phyloP scores from a whole-genome alignment of 306 rosid species.

The Morella rubra region DNA sequence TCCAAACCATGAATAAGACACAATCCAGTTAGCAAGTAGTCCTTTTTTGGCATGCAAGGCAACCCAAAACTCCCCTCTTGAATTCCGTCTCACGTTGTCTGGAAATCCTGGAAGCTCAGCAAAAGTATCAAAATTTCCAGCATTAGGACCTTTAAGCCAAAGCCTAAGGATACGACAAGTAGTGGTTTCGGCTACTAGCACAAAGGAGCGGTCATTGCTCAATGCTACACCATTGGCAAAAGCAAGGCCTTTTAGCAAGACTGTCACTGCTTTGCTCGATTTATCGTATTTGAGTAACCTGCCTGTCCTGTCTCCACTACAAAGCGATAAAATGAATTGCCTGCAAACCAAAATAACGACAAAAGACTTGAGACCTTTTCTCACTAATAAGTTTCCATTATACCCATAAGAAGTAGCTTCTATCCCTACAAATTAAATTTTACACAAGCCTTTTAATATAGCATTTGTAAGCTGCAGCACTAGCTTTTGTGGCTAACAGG shows the following conservation, averaged over 20 bases:
- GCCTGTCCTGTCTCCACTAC: slow-evolving; percentile 72
- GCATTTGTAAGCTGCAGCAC: neutral
- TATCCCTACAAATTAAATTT: neutral
- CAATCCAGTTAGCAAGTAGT: slow-evolving; percentile 38
- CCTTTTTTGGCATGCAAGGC: slow-evolving; percentile 73
- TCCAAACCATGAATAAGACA: slow-evolving; percentile 59
- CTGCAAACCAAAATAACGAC: slow-evolving; percentile 42
- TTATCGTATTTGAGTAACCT: slow-evolving; percentile 64
- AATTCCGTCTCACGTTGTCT: slow-evolving; percentile 70
- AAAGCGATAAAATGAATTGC: slow-evolving; percentile 62
- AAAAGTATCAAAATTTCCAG: slow-evolving; percentile 63
- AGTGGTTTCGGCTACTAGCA: slow-evolving; percentile 76
- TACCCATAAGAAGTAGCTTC: neutral
- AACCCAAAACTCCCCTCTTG: slow-evolving; percentile 81
- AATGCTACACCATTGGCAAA: slow-evolving; percentile 86
- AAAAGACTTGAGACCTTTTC: slow-evolving; percentile 9
- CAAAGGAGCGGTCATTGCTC: slow-evolving; percentile 70
- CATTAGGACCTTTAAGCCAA: slow-evolving; percentile 82
- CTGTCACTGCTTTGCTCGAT: slow-evolving; percentile 61
- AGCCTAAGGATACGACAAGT: slow-evolving; percentile 56
- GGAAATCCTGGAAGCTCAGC: slow-evolving; percentile 77
- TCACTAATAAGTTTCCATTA: no score
- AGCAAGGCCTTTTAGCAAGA: slow-evolving; percentile 55
- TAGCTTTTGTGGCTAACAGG: no score
- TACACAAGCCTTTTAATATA: neutral